These are phyloP conservation scores for Pleurotus giganteus DNA, from an alignment of 768 basidiomycete species.

Conservation along the genomic window DNA sequence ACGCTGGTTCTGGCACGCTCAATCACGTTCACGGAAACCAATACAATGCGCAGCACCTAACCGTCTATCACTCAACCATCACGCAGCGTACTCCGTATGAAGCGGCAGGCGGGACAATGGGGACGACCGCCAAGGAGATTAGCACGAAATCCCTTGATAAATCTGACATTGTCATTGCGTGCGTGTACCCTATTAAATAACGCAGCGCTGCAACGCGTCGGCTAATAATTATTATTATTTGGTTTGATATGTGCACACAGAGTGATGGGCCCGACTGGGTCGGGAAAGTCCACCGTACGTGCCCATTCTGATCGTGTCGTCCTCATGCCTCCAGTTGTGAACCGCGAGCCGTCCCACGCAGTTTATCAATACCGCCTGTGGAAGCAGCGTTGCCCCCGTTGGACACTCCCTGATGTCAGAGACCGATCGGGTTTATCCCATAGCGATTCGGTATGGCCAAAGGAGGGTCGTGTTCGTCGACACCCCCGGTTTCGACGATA, in stretches of 20 bases:
- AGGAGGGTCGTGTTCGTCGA: constrained; percentile 23
- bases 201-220: too few relatives aligned
- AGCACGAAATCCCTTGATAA: too few relatives aligned
- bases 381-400: constrained; percentile 11
- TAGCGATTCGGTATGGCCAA: constrained; percentile 12
- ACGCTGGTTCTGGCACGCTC: too few relatives aligned
- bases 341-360: constrained; percentile 2
- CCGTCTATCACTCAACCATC: too few relatives aligned
- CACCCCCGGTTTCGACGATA: constrained; percentile 28
- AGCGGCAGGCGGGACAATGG: too few relatives aligned
- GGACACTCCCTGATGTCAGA: constrained; percentile 30
- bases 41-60: too few relatives aligned
- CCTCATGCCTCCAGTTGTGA: background rate
- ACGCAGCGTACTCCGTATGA: too few relatives aligned
- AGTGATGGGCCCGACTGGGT: background rate
- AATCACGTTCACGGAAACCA: too few relatives aligned
- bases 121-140: too few relatives aligned
- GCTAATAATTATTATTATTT: background rate
- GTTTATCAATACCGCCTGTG: constrained; percentile 24
- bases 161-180: constrained; percentile 6
- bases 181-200: too few relatives aligned
- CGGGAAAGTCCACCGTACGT: background rate
- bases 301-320: too few relatives aligned
- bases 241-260: background rate
- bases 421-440: constrained; percentile 28